Percentiles rank a stretch among this genome's conserved stretches.
Conservation (phyloP, 768 basidiomycete genomes). For the Pisolithus microcarpus region DNA sequence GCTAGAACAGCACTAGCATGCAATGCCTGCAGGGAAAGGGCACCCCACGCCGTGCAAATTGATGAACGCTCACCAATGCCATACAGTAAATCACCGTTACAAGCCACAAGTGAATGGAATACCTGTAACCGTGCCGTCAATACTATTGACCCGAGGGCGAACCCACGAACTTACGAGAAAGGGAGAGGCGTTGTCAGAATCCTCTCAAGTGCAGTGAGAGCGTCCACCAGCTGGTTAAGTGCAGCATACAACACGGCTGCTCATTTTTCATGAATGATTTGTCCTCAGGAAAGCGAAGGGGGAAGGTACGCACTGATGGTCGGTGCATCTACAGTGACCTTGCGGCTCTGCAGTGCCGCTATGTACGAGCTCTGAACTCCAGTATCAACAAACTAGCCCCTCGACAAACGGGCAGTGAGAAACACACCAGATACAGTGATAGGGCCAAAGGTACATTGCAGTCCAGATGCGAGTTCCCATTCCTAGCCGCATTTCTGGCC, state of each 20-base stretch:
- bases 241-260: slow-evolving; percentile 42
- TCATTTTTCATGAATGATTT: background rate
- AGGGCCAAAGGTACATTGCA: slow-evolving; percentile 64
- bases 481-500: slow-evolving; percentile 23
- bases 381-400: background rate
- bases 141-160: background rate
- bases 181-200: slow-evolving; percentile 74
- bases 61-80: slow-evolving; percentile 35
- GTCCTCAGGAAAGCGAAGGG: background rate
- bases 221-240: slow-evolving; percentile 53
- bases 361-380: slow-evolving; percentile 63
- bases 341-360: slow-evolving; percentile 49
- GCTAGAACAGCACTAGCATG: background rate
- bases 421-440: slow-evolving; percentile 55
- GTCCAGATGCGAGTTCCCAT: background rate
- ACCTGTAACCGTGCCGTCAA: slow-evolving; percentile 31
- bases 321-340: slow-evolving; percentile 45
- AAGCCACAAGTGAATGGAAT: slow-evolving; percentile 62
- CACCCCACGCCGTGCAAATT: background rate
- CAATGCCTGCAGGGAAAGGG: background rate
- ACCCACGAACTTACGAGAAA: slow-evolving; percentile 45
- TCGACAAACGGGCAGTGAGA: background rate
- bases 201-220: slow-evolving; percentile 62
- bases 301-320: slow-evolving; percentile 44
- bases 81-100: slow-evolving; percentile 58